Evolutionary conservation across 495 filamentous ascomycete species (phyloP), one percentile per base, ranked within the genome.

Genomic region (Massariosphaeria phaeospora): DNA sequence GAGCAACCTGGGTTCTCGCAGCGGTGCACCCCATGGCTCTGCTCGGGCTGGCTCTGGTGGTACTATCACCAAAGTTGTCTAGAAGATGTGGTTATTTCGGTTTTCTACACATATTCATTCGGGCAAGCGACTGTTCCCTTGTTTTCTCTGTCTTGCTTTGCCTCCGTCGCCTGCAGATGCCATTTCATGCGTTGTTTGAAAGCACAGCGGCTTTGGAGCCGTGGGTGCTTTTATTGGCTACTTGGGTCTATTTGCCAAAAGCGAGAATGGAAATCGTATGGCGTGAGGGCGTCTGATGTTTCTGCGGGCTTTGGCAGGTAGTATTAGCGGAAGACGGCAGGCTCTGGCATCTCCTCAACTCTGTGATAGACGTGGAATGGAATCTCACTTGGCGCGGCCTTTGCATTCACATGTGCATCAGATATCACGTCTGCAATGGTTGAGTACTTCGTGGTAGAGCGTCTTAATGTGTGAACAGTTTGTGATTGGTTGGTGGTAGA

Each of bases 281-380:
- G 39, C 31, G 40, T 34, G 5, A 5, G 20, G 51, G 41, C 38
- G 38, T 43, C 26, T 23, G 17, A 43, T 52, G 36, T 44, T 41
- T 25, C 24, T 23, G 15, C 1, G 27, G 49, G 20, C 11, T 33
- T 24, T 9, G 36, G 36, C 31, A 34, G 49, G 45, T 27, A 21
- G 35, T 18, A 17, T 40, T 6, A 13, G 9, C 25, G 38, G 33
- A n/a, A n/a, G n/a, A n/a, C n/a, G 25, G 38, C 21, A 1, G 49
- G 23, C 23, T 48, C 41, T 48, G n/a, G 11, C 18, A 33, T 53
- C 31, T 35, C 17, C 27, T 29, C 36, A 27, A 13, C 17, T 31
- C 55, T 47, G 24, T 52, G 48, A 52, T 59, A 59, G 55, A 59
- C 55, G 40, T 46, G 55, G 55, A 59, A 59, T 52, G 55, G 42